A percentile compares a stretch with the other conserved stretches of the same genome.
These are phyloP conservation scores for Cucumis cinereus DNA, from an alignment of 306 rosid species.

Conservation along the genomic window DNA sequence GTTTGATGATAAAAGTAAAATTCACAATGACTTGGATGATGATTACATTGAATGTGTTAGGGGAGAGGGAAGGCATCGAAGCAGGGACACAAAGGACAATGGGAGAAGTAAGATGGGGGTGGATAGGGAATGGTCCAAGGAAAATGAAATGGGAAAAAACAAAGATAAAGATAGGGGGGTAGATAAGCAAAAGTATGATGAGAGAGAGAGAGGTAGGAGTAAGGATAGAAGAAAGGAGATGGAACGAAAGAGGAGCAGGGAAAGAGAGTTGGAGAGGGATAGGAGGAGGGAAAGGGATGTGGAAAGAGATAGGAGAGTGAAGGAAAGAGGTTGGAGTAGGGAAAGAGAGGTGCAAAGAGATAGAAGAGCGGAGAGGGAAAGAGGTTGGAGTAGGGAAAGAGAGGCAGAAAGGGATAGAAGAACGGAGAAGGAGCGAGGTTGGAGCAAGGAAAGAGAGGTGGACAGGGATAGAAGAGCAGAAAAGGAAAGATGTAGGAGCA, in stretches of 20 bases:
- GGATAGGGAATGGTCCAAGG: constrained; percentile 31
- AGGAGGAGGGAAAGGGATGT: constrained; percentile 29
- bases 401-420: constrained; percentile 23
- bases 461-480: constrained; percentile 28
- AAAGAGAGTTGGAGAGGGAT: constrained; percentile 33
- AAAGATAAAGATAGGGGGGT: constrained; percentile 41
- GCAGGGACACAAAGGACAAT: constrained; percentile 25
- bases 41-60: not conserved
- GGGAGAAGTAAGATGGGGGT: constrained; percentile 27
- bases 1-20: constrained; percentile 2
- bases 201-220: constrained; percentile 40
- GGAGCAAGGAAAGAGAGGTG: constrained; percentile 36
- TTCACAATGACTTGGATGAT: not conserved
- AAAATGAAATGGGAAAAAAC: constrained; percentile 27
- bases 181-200: constrained; percentile 21
- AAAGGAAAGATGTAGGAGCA: constrained; percentile 28
- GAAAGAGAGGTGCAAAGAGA: constrained; percentile 33
- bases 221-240: constrained; percentile 37
- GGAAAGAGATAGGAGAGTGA: constrained; percentile 30
- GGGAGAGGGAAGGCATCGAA: constrained; percentile 7
- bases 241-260: constrained; percentile 39
- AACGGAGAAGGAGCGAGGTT: constrained; percentile 30
- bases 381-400: constrained; percentile 35
- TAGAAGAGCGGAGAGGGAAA: constrained; percentile 32
- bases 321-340: constrained; percentile 29